These are phyloP conservation scores for Spinellus fusiger DNA, from an alignment of 192 early-diverging fungal genomes.

Conservation along the genomic window DNA sequence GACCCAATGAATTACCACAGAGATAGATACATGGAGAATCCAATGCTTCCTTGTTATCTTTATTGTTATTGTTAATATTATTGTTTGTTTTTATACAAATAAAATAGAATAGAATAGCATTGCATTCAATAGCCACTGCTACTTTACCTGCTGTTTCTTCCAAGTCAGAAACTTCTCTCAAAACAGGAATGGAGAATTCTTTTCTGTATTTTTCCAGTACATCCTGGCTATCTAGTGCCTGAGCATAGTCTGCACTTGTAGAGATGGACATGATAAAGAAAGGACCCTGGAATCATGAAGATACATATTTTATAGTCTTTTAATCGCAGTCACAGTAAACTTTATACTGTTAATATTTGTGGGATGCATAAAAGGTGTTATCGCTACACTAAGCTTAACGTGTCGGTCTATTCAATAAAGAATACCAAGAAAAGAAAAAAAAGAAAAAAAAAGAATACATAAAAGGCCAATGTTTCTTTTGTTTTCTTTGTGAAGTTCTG, in stretches of 20 bases:
- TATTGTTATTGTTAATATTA: slow-evolving; percentile 1
- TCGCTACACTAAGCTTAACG: no score
- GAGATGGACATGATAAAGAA: no score
- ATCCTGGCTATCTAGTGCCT: slow-evolving; percentile 47
- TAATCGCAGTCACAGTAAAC: no score
- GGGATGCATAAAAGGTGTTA: no score
- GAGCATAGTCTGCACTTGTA: slow-evolving; percentile 34
- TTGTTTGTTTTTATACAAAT: not conserved
- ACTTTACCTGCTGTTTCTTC: not conserved
- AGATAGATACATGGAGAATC: slow-evolving; percentile 65
- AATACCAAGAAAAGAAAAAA: no score
- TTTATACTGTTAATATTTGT: no score
- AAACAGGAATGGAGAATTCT: slow-evolving; percentile 62
- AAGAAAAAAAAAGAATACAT: no score
- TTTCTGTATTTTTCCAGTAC: slow-evolving; percentile 42
- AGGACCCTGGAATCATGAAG: no score
- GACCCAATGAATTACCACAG: slow-evolving; percentile 92
- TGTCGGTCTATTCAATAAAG: no score
- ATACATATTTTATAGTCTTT: no score
- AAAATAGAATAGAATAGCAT: not conserved
- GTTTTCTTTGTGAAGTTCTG: no score
- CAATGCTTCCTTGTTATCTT: slow-evolving; percentile 8
- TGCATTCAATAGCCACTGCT: not conserved
- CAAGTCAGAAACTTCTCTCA: slow-evolving; percentile 33
- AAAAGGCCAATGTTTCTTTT: no score